Evolutionary conservation across 2,329 filamentous ascomycete genomes (phyloP), one percentile per base, ranked within the genome.

Genomic region (Zymoseptoria crescenta): DNA sequence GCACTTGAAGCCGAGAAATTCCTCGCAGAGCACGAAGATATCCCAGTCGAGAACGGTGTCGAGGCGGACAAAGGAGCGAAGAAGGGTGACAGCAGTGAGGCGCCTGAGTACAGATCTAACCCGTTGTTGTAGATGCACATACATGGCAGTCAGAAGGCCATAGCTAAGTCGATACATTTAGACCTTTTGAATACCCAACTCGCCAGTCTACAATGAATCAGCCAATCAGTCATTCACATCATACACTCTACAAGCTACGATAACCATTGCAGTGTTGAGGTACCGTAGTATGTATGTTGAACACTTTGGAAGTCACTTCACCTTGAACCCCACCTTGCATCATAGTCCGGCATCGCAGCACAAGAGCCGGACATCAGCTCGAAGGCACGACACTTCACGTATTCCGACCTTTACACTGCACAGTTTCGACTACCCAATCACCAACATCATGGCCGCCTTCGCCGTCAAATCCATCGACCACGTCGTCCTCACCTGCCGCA

Each of bases 1-100:
- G 94, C 93, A 9, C 83, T 99, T 57, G 94, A 99, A 72, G 93
- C 93, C 8, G 94, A 99, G 78, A 96, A 96, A 76, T 96, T 83
- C 80, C 80, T 99, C 57, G 81, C 89, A 5, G 93, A 96, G 70
- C 76, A 82, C 54, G 89, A 93, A 69, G 89, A 93, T 69, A 69
- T 79, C 10, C 74, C 77, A 60, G 65, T 65, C 3, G 72, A 78
- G 35, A 76, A 78, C 67, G 73, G 74, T 4, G 77, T 79, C 67
- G 80, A 80, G 64, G 77, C 78, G 62, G 76, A 76, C 56, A 76
- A 75, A 67, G 76, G 78, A 62, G 77, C 75, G 56, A 76, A 78
- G 70, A 80, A 79, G 68, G 65, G 67, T 54, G 73, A 74, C 64
- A 81, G 80, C 65, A 81, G 79, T 56, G 77, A 80, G 29, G 82